Conservation (phyloP, 1,284 basidiomycete genomes). For the Chondrostereum purpureum region DNA sequence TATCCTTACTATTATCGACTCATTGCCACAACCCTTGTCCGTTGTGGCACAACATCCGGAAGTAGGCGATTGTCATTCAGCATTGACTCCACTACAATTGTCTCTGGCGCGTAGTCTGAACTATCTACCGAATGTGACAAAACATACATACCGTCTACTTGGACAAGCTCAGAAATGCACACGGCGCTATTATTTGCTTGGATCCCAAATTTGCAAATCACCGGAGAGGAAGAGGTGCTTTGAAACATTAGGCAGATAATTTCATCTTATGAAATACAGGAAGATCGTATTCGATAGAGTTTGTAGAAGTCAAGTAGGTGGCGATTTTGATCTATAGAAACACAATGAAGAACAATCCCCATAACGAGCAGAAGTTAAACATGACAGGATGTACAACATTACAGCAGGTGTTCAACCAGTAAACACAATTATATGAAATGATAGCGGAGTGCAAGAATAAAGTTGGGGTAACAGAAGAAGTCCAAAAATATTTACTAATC, state of each 20-base stretch:
- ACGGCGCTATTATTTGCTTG: conserved; percentile 12
- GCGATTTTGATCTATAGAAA: background rate
- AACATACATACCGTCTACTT: conserved; percentile 10
- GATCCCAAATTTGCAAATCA: conserved; percentile 7
- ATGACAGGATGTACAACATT: no score
- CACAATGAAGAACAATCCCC: no score
- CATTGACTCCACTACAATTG: conserved; percentile 5
- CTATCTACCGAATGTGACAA: conserved; percentile 11
- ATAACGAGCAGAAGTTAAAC: no score
- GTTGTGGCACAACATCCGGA: background rate
- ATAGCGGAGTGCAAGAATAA: no score
- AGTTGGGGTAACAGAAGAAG: background rate
- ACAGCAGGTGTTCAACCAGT: no score
- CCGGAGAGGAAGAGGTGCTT: conserved; percentile 6
- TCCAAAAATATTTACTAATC: background rate
- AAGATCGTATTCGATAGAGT: no score
- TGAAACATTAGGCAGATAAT: conserved; percentile 10
- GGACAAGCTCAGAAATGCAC: conserved; percentile 7
- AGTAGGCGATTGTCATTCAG: background rate
- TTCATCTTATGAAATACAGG: conserved; percentile 3
- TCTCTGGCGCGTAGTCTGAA: conserved; percentile 10
- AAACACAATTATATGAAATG: no score
- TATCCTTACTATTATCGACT: conserved; percentile 33
- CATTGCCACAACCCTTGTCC: conserved; percentile 19
- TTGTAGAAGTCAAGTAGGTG: background rate